Conservation (phyloP, 1,284 basidiomycete genomes). For the Ustilago bromivora region DNA sequence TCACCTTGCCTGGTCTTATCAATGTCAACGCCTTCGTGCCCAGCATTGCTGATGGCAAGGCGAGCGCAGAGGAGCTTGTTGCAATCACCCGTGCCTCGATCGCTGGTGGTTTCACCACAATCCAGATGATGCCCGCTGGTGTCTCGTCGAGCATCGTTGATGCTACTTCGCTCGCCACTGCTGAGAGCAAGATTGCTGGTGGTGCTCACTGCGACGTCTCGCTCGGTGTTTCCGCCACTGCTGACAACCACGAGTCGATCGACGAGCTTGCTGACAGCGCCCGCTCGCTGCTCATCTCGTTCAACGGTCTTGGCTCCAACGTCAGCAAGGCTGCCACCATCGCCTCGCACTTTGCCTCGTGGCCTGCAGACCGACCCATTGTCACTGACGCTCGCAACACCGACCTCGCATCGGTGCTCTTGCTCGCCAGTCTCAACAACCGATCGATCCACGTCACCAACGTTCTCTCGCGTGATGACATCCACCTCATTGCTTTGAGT, state of each 20-base stretch:
- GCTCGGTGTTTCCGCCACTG: slow-evolving; percentile 62
- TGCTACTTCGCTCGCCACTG: slow-evolving; percentile 50
- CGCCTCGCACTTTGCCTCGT: slow-evolving; percentile 87
- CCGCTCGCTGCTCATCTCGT: slow-evolving; percentile 63
- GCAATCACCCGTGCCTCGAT: slow-evolving; percentile 63
- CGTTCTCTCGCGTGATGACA: slow-evolving; percentile 86
- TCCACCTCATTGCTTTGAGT: slow-evolving; percentile 90
- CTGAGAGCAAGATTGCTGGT: slow-evolving; percentile 63
- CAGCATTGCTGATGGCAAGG: slow-evolving; percentile 73
- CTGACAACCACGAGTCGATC: slow-evolving; percentile 51
- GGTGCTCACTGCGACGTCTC: slow-evolving; percentile 64
- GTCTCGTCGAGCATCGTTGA: slow-evolving; percentile 49
- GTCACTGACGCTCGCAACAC: slow-evolving; percentile 92
- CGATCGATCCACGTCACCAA: slow-evolving; percentile 94
- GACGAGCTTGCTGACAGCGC: slow-evolving; percentile 59
- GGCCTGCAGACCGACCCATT: slow-evolving; percentile 91
- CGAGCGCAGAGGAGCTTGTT: slow-evolving; percentile 76
- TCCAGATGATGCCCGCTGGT: slow-evolving; percentile 60
- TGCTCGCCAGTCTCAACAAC: slow-evolving; percentile 90
- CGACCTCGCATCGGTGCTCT: slow-evolving; percentile 90
- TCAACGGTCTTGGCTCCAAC: slow-evolving; percentile 55
- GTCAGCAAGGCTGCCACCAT: slow-evolving; percentile 72
- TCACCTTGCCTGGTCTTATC: slow-evolving; percentile 91
- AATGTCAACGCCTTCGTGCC: slow-evolving; percentile 92
- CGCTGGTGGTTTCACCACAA: slow-evolving; percentile 64